These are phyloP conservation scores for Dimargaris xerosporica DNA, from an alignment of 192 early-diverging fungal genomes.

Conservation along the genomic window DNA sequence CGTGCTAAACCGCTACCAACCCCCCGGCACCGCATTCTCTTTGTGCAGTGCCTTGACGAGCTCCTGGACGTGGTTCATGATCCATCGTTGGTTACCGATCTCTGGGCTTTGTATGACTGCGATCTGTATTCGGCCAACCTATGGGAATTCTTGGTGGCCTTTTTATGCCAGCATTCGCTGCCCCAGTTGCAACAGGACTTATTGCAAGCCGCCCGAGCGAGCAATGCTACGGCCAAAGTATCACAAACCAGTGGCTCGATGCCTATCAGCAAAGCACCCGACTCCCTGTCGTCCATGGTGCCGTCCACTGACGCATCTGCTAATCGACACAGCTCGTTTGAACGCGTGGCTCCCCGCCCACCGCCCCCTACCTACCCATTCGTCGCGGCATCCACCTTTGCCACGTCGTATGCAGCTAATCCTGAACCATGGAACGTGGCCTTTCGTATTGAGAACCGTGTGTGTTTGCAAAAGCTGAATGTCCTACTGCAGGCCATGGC, in stretches of 20 bases:
- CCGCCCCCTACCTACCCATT: background rate
- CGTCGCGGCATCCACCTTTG: background rate
- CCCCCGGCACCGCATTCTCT: constrained; percentile 3
- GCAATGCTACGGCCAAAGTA: too few relatives aligned
- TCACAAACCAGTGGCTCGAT: too few relatives aligned
- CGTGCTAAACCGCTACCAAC: background rate
- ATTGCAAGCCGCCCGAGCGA: background rate
- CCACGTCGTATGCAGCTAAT: background rate
- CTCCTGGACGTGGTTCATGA: constrained; percentile 56
- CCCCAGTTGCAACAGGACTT: constrained; percentile 11
- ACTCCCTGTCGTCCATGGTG: too few relatives aligned
- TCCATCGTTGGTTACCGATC: constrained; percentile 62
- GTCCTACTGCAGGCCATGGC: background rate
- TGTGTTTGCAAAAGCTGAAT: background rate
- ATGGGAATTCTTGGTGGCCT: constrained; percentile 46
- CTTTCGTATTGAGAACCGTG: background rate
- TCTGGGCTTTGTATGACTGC: constrained; percentile 94
- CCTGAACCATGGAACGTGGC: background rate
- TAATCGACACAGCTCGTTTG: background rate
- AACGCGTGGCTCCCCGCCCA: background rate
- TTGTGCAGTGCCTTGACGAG: constrained; percentile 36
- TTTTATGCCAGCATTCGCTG: constrained; percentile 23
- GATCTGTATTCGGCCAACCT: constrained; percentile 67
- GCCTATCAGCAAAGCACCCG: too few relatives aligned
- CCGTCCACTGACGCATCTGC: too few relatives aligned